A percentile compares a stretch with the other conserved stretches of the same genome.
phyloP scores from a whole-genome alignment of 352 stramenopile genomes.

The Phytophthora crassamura region DNA sequence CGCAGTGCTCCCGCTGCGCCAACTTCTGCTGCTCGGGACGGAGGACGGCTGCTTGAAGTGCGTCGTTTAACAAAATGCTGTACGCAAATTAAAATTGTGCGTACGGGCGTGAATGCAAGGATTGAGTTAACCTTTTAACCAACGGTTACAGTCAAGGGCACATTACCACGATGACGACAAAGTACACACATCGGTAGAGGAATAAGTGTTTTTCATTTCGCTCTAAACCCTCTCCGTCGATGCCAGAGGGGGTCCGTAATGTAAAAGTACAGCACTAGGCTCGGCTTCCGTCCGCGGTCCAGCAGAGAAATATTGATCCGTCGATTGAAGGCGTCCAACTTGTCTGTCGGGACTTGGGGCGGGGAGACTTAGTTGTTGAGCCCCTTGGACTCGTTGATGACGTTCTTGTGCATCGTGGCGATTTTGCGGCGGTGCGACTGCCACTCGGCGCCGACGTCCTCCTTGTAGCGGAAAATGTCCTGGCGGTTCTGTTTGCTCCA shows the following conservation, averaged over 20 bases:
- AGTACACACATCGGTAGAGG: not conserved
- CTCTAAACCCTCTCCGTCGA: constrained; percentile 10
- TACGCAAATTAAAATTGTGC: constrained; percentile 8
- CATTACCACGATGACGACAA: not conserved
- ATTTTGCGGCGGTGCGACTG: constrained; percentile 79
- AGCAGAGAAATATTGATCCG: not conserved
- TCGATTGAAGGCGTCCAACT: no score
- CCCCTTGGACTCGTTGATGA: constrained; percentile 82
- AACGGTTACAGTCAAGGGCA: not conserved
- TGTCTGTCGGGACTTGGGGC: not conserved
- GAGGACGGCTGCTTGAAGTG: constrained; percentile 75
- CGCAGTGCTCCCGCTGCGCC: constrained; percentile 60
- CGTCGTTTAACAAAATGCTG: constrained; percentile 25
- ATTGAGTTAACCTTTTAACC: constrained; percentile 3
- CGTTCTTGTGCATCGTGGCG: constrained; percentile 76
- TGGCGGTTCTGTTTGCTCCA: constrained; percentile 83
- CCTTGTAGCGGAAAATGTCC: constrained; percentile 79
- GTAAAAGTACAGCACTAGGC: constrained; percentile 43
- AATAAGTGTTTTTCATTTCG: constrained; percentile 32
- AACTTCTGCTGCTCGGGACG: constrained; percentile 63
- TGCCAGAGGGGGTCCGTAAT: constrained; percentile 3
- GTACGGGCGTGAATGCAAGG: constrained; percentile 2
- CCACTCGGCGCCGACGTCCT: constrained; percentile 66
- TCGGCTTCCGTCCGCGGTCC: constrained; percentile 4
- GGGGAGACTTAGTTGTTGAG: constrained; percentile 51